These are phyloP conservation scores for Raffaelea ambrosiae DNA, from an alignment of 2,329 filamentous ascomycete genomes.

Conservation along the genomic window DNA sequence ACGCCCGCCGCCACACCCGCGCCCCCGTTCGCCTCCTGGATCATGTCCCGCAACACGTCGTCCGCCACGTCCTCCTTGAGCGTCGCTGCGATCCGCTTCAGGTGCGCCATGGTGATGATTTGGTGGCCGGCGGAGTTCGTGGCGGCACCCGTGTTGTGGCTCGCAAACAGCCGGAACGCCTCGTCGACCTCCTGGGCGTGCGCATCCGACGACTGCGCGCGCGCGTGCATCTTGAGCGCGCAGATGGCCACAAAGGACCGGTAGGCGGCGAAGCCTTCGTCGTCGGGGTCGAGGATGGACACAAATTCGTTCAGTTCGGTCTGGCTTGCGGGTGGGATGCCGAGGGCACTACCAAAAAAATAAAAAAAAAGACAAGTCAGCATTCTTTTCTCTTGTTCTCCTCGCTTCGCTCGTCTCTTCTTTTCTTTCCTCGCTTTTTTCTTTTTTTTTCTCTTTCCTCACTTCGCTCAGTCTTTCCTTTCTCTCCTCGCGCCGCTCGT, in stretches of 20 bases:
- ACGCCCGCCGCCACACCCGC: conserved; percentile 64
- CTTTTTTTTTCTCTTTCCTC: too few species aligned
- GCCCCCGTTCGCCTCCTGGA: conserved; percentile 84
- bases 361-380: too few species aligned
- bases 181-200: conserved; percentile 64
- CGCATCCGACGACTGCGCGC: conserved; percentile 42
- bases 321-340: conserved; percentile 55
- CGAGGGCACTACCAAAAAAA: conserved; percentile 70
- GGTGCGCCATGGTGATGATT: conserved; percentile 74
- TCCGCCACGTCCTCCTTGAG: conserved; percentile 71
- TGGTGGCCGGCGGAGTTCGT: conserved; percentile 27
- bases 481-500: too few species aligned
- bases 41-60: conserved; percentile 83
- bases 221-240: conserved; percentile 70
- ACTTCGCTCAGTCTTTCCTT: too few species aligned
- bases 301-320: conserved; percentile 69
- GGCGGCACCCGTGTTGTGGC: neutral
- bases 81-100: conserved; percentile 69
- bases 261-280: conserved; percentile 69
- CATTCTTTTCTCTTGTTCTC: too few species aligned
- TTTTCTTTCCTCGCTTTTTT: too few species aligned
- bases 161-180: conserved; percentile 67
- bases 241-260: conserved; percentile 79
- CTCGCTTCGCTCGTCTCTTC: too few species aligned
- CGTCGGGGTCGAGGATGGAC: conserved; percentile 73